Conservation (phyloP, 2,329 filamentous ascomycete genomes). For the Epichloe baconii region DNA sequence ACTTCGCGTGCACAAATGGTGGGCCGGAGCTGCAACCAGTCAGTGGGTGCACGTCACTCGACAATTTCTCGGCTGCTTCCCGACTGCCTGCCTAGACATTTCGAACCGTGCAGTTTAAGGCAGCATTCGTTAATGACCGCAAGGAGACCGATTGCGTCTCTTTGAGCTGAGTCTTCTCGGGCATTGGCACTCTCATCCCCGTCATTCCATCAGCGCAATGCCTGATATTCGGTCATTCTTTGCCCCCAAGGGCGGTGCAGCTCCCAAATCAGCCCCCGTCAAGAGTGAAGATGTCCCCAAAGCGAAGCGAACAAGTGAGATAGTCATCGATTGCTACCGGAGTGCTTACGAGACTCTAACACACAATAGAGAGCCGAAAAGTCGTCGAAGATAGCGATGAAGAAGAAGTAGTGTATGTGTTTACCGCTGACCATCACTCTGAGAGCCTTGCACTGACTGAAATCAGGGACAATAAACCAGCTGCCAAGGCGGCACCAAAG, state of each 20-base stretch:
- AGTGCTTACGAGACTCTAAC: slow-evolving; percentile 9
- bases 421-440: not conserved
- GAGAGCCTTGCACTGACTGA: not conserved
- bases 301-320: slow-evolving; percentile 33
- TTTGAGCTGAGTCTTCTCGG: not conserved
- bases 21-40: slow-evolving; percentile 5
- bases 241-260: slow-evolving; percentile 53
- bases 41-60: slow-evolving; percentile 21
- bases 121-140: slow-evolving; percentile 12
- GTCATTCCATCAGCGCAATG: slow-evolving; percentile 35
- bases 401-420: slow-evolving; percentile 36
- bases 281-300: slow-evolving; percentile 32
- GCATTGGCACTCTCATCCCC: slow-evolving; percentile 2
- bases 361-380: slow-evolving; percentile 41
- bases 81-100: slow-evolving; percentile 4
- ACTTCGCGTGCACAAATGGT: slow-evolving; percentile 24
- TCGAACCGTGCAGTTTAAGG: slow-evolving; percentile 6
- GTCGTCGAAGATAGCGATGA: slow-evolving; percentile 74
- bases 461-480: slow-evolving; percentile 37
- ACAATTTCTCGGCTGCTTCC: slow-evolving; percentile 17
- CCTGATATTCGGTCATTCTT: slow-evolving; percentile 91
- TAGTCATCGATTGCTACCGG: not conserved
- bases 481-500: slow-evolving; percentile 33
- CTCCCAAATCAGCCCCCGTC: slow-evolving; percentile 33
- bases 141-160: slow-evolving; percentile 9